A percentile compares a stretch with the other conserved stretches of the same genome.
Evolutionary conservation across 352 stramenopile genomes (phyloP).

Genomic region (Phytophthora fragariae): DNA sequence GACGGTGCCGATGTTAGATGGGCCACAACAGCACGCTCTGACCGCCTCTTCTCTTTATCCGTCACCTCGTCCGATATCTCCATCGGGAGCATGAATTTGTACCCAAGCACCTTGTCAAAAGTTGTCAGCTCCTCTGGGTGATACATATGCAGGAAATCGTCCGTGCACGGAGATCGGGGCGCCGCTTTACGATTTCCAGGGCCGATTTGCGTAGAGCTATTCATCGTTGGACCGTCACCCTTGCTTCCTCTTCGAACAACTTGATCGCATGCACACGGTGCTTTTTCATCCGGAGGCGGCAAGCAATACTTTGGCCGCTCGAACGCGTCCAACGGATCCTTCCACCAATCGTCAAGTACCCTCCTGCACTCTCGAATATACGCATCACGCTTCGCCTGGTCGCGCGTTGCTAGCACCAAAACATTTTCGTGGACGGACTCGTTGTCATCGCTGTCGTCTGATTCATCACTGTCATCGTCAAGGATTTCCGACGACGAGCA

Average conservation of each 20-base stretch:
- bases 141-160: conserved; percentile 88
- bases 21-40: conserved; percentile 52
- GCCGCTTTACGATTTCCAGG: conserved; percentile 28
- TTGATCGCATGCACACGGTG: conserved; percentile 32
- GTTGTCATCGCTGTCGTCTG: conserved; percentile 36
- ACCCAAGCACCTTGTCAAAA: conserved; percentile 86
- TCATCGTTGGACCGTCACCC: background rate
- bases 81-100: conserved; percentile 90
- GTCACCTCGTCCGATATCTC: conserved; percentile 74
- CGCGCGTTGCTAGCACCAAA: conserved; percentile 29
- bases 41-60: conserved; percentile 57
- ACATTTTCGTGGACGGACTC: conserved; percentile 39
- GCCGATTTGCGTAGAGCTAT: conserved; percentile 2
- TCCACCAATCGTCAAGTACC: conserved; percentile 89
- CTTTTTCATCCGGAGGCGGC: conserved; percentile 32
- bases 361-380: conserved; percentile 83
- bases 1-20: conserved; percentile 52
- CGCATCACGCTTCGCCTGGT: conserved; percentile 69
- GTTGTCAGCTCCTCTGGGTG: conserved; percentile 86
- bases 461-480: conserved; percentile 43
- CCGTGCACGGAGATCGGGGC: conserved; percentile 49
- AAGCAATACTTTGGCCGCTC: conserved; percentile 58
- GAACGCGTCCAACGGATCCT: conserved; percentile 79
- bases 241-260: conserved; percentile 31
- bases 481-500: conserved; percentile 43